These are phyloP conservation scores for Glarea lozoyensis DNA, from an alignment of 495 filamentous ascomycete genomes.

Conservation along the genomic window DNA sequence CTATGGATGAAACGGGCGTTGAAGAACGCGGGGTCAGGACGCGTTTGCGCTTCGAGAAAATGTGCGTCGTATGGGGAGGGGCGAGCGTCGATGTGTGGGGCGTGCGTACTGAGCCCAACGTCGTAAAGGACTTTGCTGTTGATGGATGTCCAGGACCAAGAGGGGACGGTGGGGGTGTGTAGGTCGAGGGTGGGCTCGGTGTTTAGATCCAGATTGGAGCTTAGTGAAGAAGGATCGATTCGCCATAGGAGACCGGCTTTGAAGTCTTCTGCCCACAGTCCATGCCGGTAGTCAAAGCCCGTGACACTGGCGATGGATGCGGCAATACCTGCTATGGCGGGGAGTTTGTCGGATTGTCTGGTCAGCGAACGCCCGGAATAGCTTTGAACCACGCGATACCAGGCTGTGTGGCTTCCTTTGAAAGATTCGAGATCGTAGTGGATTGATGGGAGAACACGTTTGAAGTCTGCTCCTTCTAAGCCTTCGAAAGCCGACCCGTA, in stretches of 20 bases:
- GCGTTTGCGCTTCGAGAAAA: no score
- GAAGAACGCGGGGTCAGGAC: no score
- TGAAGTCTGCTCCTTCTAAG: no score
- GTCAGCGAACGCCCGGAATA: background rate
- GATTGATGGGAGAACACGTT: no score
- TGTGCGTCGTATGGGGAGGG: no score
- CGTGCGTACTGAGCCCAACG: no score
- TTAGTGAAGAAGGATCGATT: no score
- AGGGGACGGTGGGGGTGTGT: conserved; percentile 3
- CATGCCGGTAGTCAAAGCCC: background rate
- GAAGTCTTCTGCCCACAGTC: conserved; percentile 2
- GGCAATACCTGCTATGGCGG: conserved; percentile 4
- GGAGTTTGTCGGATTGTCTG: background rate
- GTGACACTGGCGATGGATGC: background rate
- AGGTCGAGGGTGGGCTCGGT: background rate
- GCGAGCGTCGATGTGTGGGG: no score
- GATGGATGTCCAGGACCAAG: conserved; percentile 8
- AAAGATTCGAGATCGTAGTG: background rate
- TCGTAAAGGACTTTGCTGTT: no score
- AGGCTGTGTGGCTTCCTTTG: background rate
- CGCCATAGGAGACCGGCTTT: conserved; percentile 4
- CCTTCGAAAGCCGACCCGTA: no score
- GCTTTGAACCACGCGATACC: background rate
- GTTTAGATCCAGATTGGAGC: background rate
- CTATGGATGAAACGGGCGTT: no score